Evolutionary conservation across 2,329 filamentous ascomycete species (phyloP).

Genomic region (Fusarium oxysporum): DNA sequence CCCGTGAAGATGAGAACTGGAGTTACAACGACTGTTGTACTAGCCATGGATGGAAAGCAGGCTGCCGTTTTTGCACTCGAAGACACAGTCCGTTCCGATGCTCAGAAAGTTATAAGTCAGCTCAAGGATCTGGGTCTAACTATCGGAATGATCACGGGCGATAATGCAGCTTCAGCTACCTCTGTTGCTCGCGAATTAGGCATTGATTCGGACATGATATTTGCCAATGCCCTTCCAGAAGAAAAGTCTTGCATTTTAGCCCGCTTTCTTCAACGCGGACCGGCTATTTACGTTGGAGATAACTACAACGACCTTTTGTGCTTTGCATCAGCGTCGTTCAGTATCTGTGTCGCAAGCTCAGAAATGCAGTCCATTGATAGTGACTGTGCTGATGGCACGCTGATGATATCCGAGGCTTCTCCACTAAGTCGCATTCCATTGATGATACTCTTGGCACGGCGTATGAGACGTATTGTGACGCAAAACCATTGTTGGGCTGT

Average conservation of each 20-base stretch:
- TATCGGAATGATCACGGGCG: background rate
- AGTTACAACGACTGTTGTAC: background rate
- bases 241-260: background rate
- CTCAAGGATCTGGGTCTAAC: rapidly evolving
- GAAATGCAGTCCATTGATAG: background rate
- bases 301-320: background rate
- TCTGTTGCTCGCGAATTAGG: background rate
- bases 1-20: rapidly evolving
- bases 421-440: background rate
- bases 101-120: background rate
- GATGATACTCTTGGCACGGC: background rate
- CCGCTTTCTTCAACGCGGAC: background rate
- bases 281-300: background rate
- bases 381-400: background rate
- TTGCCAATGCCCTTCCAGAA: background rate
- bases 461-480: background rate
- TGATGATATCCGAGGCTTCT: background rate
- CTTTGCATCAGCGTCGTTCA: background rate
- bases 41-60: background rate
- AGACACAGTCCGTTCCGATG: background rate
- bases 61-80: background rate
- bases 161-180: background rate
- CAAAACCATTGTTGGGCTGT: background rate
- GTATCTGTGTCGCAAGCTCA: background rate
- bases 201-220: background rate